These are phyloP conservation scores for Candida mattraensis DNA, from an alignment of 805 yeast genomes.

Conservation along the genomic window DNA sequence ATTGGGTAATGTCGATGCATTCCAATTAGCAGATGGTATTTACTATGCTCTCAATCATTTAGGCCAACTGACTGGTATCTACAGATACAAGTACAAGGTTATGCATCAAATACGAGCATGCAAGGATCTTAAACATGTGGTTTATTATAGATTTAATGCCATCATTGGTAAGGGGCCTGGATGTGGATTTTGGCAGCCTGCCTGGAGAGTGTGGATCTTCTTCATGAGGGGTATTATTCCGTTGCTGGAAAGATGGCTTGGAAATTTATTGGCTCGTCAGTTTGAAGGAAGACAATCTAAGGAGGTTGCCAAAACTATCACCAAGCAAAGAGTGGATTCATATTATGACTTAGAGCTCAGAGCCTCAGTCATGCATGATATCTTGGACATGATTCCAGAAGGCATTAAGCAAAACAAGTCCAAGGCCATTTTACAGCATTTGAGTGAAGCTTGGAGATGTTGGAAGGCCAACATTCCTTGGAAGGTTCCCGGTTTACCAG, in stretches of 20 bases:
- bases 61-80: slow-evolving; percentile 95
- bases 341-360: slow-evolving; percentile 91
- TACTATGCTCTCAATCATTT: slow-evolving; percentile 88
- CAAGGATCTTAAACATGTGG: slow-evolving; percentile 90
- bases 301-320: slow-evolving; percentile 88
- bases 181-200: slow-evolving; percentile 99
- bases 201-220: slow-evolving; percentile 95
- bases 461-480: slow-evolving; percentile 99
- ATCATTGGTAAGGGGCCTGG: slow-evolving; percentile 98
- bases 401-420: slow-evolving; percentile 86
- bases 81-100: slow-evolving; percentile 93
- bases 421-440: slow-evolving; percentile 84
- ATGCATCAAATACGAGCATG: slow-evolving; percentile 98
- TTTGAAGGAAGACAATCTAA: slow-evolving; percentile 94
- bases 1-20: slow-evolving; percentile 88
- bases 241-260: slow-evolving; percentile 89
- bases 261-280: slow-evolving; percentile 86
- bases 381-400: slow-evolving; percentile 95
- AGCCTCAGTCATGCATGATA: slow-evolving; percentile 94
- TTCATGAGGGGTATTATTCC: slow-evolving; percentile 93
- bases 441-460: slow-evolving; percentile 98
- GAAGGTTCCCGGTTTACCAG: slow-evolving; percentile 96
- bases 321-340: slow-evolving; percentile 94
- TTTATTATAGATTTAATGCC: slow-evolving; percentile 79
- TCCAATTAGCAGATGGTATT: slow-evolving; percentile 91